Percentiles rank a stretch among this genome's conserved stretches.
Evolutionary conservation across 2,329 filamentous ascomycete genomes (phyloP).

Genomic region (Cladobotryum protrusum): DNA sequence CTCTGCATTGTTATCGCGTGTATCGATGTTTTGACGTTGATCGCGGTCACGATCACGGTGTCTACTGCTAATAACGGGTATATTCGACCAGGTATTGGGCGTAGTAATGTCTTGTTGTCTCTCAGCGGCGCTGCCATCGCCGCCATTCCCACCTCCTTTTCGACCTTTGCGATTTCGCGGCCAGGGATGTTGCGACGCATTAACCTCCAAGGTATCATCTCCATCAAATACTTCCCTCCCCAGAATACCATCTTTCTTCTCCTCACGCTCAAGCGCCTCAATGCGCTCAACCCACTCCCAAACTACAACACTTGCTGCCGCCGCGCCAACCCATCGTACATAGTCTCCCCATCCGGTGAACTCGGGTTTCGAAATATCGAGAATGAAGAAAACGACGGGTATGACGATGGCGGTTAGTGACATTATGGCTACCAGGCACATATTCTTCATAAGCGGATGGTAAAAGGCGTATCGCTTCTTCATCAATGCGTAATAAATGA

Average conservation of each 20-base stretch:
- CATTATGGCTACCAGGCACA: slow-evolving; percentile 70
- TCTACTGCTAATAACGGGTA: slow-evolving; percentile 21
- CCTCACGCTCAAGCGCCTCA: slow-evolving; percentile 83
- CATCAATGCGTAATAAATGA: slow-evolving; percentile 87
- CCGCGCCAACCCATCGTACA: slow-evolving; percentile 91
- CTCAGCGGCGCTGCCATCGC: slow-evolving; percentile 9
- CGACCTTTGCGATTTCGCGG: slow-evolving; percentile 32
- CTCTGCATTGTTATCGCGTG: slow-evolving; percentile 18
- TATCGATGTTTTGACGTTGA: neutral
- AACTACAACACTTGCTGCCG: slow-evolving; percentile 90
- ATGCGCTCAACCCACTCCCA: slow-evolving; percentile 98
- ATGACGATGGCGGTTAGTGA: slow-evolving; percentile 79
- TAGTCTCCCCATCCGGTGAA: slow-evolving; percentile 93
- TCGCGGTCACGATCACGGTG: slow-evolving; percentile 18
- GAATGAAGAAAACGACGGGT: slow-evolving; percentile 86
- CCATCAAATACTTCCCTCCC: slow-evolving; percentile 89
- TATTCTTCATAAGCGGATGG: slow-evolving; percentile 85
- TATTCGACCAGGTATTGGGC: slow-evolving; percentile 23
- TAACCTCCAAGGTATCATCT: slow-evolving; percentile 77
- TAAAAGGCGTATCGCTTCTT: slow-evolving; percentile 90
- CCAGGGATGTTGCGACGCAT: slow-evolving; percentile 46
- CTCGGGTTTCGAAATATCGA: slow-evolving; percentile 79
- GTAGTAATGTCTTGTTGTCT: slow-evolving; percentile 14
- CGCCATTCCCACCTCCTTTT: slow-evolving; percentile 20
- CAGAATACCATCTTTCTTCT: slow-evolving; percentile 88